A percentile compares a stretch with the other conserved stretches of the same genome.
These are phyloP conservation scores for Fusarium abutilonis DNA, from an alignment of 2,329 filamentous ascomycete genomes.

Conservation along the genomic window DNA sequence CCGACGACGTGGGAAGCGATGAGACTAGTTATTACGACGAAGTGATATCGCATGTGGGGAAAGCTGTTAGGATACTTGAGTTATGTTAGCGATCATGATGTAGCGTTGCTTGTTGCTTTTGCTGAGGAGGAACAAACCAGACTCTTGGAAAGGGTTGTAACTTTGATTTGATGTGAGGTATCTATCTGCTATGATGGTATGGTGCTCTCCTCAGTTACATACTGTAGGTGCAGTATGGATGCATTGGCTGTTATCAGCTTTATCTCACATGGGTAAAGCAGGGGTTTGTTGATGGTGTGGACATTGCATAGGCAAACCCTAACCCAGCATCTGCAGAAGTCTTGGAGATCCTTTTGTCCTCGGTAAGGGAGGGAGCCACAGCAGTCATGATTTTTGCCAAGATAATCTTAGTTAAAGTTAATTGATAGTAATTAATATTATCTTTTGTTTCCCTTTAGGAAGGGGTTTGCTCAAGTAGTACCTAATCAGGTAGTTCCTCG, in stretches of 20 bases:
- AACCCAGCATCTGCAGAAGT: constrained; percentile 22
- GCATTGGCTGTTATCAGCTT: too few species aligned
- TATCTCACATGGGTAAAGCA: constrained; percentile 2
- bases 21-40: neutral
- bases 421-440: too few species aligned
- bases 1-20: constrained; percentile 61
- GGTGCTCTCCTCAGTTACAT: too few species aligned
- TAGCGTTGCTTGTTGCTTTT: constrained; percentile 1
- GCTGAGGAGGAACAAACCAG: neutral
- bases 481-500: too few species aligned
- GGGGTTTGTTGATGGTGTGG: neutral
- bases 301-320: constrained; percentile 12
- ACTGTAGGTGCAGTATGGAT: too few species aligned
- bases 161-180: neutral
- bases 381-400: too few species aligned
- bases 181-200: neutral
- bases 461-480: too few species aligned
- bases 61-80: neutral
- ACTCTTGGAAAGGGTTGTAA: too few species aligned
- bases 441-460: too few species aligned
- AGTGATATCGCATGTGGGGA: neutral
- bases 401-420: too few species aligned
- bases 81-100: neutral
- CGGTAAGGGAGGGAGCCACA: constrained; percentile 1
- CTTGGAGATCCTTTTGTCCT: constrained; percentile 34